Evolutionary conservation across 1,284 basidiomycete species (phyloP).

Genomic region (Tausonia pullulans): DNA sequence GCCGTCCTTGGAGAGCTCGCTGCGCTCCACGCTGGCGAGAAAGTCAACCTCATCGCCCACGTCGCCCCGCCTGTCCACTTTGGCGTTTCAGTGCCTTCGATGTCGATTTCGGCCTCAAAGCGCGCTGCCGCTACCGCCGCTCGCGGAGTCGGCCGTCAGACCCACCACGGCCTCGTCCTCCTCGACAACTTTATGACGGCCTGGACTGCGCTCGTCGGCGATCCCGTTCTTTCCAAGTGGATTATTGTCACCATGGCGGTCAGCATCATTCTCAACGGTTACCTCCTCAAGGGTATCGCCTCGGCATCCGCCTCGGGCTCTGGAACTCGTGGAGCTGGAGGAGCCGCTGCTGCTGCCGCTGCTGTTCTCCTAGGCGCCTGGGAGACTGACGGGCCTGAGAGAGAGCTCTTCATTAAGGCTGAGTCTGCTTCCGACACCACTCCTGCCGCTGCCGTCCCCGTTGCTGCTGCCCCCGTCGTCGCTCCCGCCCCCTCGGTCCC

Average conservation of each 20-base stretch:
- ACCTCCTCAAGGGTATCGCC: slow-evolving; percentile 67
- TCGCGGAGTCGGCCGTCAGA: not conserved
- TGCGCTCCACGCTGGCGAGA: slow-evolving; percentile 30
- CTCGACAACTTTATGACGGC: slow-evolving; percentile 81
- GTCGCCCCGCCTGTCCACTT: slow-evolving; percentile 56
- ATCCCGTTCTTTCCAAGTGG: slow-evolving; percentile 92
- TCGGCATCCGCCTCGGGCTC: slow-evolving; percentile 27
- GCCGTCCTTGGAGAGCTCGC: slow-evolving; percentile 51
- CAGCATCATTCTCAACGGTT: slow-evolving; percentile 85
- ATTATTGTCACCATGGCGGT: slow-evolving; percentile 80
- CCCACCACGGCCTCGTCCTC: slow-evolving; percentile 28
- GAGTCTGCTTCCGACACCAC: slow-evolving; percentile 18
- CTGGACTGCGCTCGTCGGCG: slow-evolving; percentile 92
- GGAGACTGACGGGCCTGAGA: slow-evolving; percentile 23
- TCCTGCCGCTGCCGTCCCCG: slow-evolving; percentile 16
- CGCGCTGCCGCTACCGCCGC: not conserved
- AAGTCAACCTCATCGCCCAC: slow-evolving; percentile 52
- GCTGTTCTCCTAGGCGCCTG: slow-evolving; percentile 38
- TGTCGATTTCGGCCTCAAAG: not conserved
- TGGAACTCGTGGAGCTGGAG: slow-evolving; percentile 33
- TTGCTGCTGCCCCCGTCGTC: too few relatives aligned
- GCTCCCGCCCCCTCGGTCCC: too few relatives aligned
- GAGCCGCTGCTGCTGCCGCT: slow-evolving; percentile 38
- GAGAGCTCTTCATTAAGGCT: not conserved
- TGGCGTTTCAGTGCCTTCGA: slow-evolving; percentile 34